Evolutionary conservation across 441 rosid species (phyloP), one percentile per base, ranked within the genome.

Genomic region (Theobroma grandiflorum): DNA sequence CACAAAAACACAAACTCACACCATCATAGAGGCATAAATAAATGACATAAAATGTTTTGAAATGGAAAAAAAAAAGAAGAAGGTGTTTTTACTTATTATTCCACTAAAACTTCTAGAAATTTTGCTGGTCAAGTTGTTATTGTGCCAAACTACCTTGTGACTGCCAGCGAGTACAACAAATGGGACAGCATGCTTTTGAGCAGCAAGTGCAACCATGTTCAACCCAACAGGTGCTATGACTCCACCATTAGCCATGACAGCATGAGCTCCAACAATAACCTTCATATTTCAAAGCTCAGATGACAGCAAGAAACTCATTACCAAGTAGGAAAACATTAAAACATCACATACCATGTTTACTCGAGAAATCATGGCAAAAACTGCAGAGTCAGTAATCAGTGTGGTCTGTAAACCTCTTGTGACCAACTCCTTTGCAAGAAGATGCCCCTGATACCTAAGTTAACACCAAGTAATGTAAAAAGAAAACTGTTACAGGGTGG

Each of bases 201-300:
- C 99, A 68, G 99, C 99, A 81, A 95, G 94, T n/a, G 99, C 98
- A 80, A 93, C 96, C 99, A 95, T 94, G 89, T 97, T 97, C 88
- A 95, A 82, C 63, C 99, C 99, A 80, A 97, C 98, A 78, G 99
- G 99, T 72, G 95, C 98, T 80, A 97, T 92, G 72, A 95, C 98
- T 76, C 98, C 98, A 77, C 99, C 99, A 87, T 97, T 94, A 68
- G 99, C 98, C 99, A 97, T 93, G 70, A 97, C 98, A 79, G 97
- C 97, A 83, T 95, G 99, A 82, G 99, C 98, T 85, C 99, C 99
- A 75, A 97, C 97, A 72, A 95, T 97, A 83, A 97, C 99, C 99
- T 95, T 83, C 71, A 70, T 22, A 74, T 57, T 65, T 59, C 70
- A 83, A 68, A 80, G 80, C 85, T 84, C 42, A 61, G 12, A 74